A percentile compares a stretch with the other conserved stretches of the same genome.
Conservation (phyloP, 225 moss, liverwort and hornwort genomes). For the Marchantia polymorpha region DNA sequence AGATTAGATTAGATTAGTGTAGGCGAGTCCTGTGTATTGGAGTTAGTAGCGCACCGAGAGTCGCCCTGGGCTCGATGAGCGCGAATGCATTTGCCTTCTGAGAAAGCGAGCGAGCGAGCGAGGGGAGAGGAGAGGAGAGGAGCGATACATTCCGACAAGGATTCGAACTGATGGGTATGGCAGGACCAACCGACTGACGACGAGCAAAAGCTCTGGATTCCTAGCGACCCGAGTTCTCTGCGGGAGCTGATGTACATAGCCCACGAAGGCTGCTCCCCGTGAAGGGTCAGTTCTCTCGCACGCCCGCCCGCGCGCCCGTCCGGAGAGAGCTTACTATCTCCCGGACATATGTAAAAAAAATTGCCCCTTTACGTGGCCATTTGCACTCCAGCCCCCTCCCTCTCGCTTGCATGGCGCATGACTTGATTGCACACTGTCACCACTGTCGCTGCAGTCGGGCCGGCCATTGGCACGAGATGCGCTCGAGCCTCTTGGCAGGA, state of each 20-base stretch:
- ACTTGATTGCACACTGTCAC: too few species aligned
- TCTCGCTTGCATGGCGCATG: too few species aligned
- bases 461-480: too few species aligned
- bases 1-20: not conserved
- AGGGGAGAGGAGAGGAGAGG: too few species aligned
- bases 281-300: not conserved
- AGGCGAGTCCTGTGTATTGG: not conserved
- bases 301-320: not conserved
- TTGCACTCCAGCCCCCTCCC: too few species aligned
- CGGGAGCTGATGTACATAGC: slow-evolving; percentile 3
- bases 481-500: too few species aligned
- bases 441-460: too few species aligned
- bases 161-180: not conserved
- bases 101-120: too few species aligned
- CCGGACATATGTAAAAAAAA: slow-evolving; percentile 16
- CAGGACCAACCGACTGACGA: not conserved
- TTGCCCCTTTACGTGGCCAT: not conserved
- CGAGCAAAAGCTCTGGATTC: not conserved
- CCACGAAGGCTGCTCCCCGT: not conserved
- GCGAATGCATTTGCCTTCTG: too few species aligned
- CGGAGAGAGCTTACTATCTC: not conserved
- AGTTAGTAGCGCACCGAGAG: not conserved
- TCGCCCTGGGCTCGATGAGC: too few species aligned
- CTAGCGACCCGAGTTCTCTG: not conserved
- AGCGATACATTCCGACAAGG: too few species aligned